These are phyloP conservation scores for Aspergillus pseudotamarii DNA, from an alignment of 2,329 filamentous ascomycete species.

Conservation along the genomic window DNA sequence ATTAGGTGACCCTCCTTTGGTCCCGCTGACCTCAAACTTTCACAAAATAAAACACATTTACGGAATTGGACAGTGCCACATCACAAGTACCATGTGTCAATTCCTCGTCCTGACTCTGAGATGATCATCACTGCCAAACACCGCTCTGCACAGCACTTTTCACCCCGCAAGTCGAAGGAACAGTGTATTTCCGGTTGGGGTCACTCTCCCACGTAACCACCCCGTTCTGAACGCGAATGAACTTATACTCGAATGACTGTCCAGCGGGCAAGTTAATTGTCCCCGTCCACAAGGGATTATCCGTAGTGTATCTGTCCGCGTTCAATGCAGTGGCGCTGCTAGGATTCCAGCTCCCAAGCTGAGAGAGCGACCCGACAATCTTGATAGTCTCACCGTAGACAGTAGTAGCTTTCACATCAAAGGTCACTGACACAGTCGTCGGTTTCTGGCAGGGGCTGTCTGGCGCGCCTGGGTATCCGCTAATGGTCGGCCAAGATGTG, in stretches of 20 bases:
- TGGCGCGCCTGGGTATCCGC: not conserved
- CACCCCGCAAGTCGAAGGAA: conserved; percentile 40
- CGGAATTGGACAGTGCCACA: too few relatives aligned
- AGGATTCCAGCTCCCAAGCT: conserved; percentile 67
- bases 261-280: conserved; percentile 60
- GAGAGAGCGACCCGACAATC: conserved; percentile 61
- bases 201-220: conserved; percentile 67
- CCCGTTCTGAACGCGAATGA: conserved; percentile 62
- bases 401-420: conserved; percentile 62
- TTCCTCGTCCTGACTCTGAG: not conserved
- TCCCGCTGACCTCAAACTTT: not conserved
- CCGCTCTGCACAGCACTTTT: conserved; percentile 38
- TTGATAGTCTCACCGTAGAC: conserved; percentile 66
- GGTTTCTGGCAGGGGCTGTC: conserved; percentile 22
- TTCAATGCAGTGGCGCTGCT: conserved; percentile 58
- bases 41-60: not conserved
- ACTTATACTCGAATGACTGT: conserved; percentile 67
- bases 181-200: conserved; percentile 45
- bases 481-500: conserved; percentile 35
- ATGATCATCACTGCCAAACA: conserved; percentile 37
- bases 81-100: not conserved
- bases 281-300: conserved; percentile 64
- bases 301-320: conserved; percentile 60
- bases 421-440: conserved; percentile 62
- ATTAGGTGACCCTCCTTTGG: not conserved